A percentile compares a stretch with the other conserved stretches of the same genome.
phyloP scores from a whole-genome alignment of 305 asterid species.

The Fraxinus platypoda region DNA sequence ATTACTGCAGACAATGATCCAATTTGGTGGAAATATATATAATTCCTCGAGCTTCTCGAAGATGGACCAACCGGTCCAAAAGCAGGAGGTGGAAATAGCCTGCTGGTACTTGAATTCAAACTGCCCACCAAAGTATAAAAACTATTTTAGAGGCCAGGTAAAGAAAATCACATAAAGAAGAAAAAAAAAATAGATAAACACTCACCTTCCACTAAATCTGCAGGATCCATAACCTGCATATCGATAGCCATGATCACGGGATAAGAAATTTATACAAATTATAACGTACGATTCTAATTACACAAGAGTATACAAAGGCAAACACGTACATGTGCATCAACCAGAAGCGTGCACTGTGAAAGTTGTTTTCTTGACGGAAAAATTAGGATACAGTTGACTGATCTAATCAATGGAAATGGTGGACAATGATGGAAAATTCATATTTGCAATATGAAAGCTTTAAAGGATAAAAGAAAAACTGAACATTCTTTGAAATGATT shows the following conservation, averaged over 20 bases:
- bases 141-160: not conserved
- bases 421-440: not conserved
- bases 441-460: not conserved
- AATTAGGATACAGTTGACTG: not conserved
- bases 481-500: not conserved
- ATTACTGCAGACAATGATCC: conserved; percentile 29
- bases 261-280: not conserved
- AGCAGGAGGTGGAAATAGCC: conserved; percentile 59
- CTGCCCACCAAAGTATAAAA: conserved; percentile 34
- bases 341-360: not conserved
- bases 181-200: not conserved
- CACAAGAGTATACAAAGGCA: not conserved
- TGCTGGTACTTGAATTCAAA: conserved; percentile 42
- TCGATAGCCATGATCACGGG: not conserved
- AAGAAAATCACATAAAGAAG: not conserved
- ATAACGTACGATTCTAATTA: not conserved
- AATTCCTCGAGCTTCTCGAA: conserved; percentile 41
- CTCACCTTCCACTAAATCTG: conserved; percentile 81
- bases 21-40: not conserved
- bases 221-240: conserved; percentile 83
- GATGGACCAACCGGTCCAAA: conserved; percentile 57
- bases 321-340: not conserved
- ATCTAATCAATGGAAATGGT: not conserved
- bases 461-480: not conserved
- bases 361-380: not conserved